phyloP scores from a whole-genome alignment of 371 early-diverging fungal genomes.

The Saksenaea vasiformis region DNA sequence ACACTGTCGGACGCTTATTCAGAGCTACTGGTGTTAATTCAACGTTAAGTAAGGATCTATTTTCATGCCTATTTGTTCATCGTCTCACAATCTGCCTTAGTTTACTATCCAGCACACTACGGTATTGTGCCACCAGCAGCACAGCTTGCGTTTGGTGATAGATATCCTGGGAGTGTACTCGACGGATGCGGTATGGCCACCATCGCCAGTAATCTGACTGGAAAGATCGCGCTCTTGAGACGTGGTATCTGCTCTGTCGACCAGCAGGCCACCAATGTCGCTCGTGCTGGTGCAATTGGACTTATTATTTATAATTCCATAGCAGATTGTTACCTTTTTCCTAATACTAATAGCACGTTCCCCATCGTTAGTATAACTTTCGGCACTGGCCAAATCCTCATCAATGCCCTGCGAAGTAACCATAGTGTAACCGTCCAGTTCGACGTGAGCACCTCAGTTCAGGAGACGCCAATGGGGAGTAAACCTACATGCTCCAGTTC shows the following conservation, averaged over 20 bases:
- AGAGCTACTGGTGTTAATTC: constrained; percentile 20
- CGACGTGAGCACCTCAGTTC: no score
- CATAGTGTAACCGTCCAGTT: no score
- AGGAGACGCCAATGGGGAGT: constrained; percentile 21
- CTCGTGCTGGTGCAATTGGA: constrained; percentile 50
- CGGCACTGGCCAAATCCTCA: no score
- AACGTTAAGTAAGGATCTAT: constrained; percentile 11
- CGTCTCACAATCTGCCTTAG: constrained; percentile 1
- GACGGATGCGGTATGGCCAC: constrained; percentile 24
- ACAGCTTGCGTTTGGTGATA: constrained; percentile 6
- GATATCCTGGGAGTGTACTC: constrained; percentile 7
- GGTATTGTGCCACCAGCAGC: not conserved
- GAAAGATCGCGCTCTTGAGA: constrained; percentile 51
- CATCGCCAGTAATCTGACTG: constrained; percentile 25
- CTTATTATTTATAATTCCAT: constrained; percentile 45
- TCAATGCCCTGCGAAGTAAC: no score
- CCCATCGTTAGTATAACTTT: constrained; percentile 37
- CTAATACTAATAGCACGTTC: constrained; percentile 17
- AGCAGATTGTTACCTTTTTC: constrained; percentile 17
- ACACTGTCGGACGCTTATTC: constrained; percentile 14
- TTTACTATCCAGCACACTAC: constrained; percentile 1
- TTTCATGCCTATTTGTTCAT: no score
- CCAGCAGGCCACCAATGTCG: constrained; percentile 49
- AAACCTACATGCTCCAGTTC: constrained; percentile 48
- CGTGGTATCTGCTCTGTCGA: constrained; percentile 60